Base-by-base conservation (phyloP, 306 rosid genomes). In the Potentilla sterilis region DNA sequence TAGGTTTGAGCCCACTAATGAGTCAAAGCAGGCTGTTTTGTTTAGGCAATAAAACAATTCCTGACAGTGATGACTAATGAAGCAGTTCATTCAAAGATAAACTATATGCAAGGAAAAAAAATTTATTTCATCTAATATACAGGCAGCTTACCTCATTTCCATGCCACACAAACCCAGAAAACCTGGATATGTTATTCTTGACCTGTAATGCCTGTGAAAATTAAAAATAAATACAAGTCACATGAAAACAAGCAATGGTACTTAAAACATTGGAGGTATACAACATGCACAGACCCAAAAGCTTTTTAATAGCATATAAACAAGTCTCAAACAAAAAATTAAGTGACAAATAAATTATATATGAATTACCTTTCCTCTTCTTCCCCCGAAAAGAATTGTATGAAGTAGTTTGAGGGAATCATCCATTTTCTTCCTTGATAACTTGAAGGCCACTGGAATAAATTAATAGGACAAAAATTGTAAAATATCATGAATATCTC, bases 101-200 rank as follows among this genome's bases (percentile, higher is more conserved):
- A 18, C 13, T 19, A 57, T 14, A 38, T 8, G 34, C 44, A 69
- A 35, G 22, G 18, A 22, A 35, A 69, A 57, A 57, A 11, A 7
- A 3, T 68, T 68, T 4, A n/a, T 35, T 38, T 37, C 38, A 15
- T 67, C 10, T 13, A 35, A 49, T 32, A 46, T 6, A 19, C 32
- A 67, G 35, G 28, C 40, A 21, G 24, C 58, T 89, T 85, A 90
- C 98, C 96, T 96, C 92, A 81, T 89, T 89, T 73, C 83, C 93
- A 79, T 63, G 93, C 99, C 99, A 96, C 62, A 88, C 98, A 77
- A 96, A 96, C 81, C 99, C 99, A 78, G 99, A 96, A 88, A 96
- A 96, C 84, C 93, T 81, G 42, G 85, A 90, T 80, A 96, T 92
- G 85, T 96, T 92, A 80, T 87, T 88, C 90, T 96, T 96, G 81